These are phyloP conservation scores for Terana coerulea DNA, from an alignment of 768 basidiomycete species.

Conservation along the genomic window DNA sequence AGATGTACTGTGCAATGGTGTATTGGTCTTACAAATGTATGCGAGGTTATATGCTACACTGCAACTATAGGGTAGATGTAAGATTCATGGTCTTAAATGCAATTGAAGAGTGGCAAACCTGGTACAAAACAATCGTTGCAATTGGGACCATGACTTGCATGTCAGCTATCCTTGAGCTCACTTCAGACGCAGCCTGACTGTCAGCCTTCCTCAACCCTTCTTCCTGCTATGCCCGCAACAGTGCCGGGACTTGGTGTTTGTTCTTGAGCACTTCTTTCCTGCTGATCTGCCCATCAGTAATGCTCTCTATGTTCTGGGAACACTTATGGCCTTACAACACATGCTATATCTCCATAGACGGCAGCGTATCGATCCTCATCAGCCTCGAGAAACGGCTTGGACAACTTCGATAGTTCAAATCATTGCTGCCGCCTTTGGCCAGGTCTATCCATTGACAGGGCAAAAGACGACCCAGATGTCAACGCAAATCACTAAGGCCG, in stretches of 20 bases:
- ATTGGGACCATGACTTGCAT: too few relatives aligned
- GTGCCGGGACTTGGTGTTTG: neutral
- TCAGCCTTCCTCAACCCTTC: neutral
- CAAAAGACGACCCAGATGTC: neutral
- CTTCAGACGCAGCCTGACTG: too few relatives aligned
- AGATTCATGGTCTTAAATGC: too few relatives aligned
- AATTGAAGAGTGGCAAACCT: too few relatives aligned
- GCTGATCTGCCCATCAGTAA: neutral
- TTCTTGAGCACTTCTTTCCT: neutral
- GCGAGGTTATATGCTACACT: too few relatives aligned
- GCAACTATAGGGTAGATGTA: too few relatives aligned
- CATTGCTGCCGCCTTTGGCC: neutral
- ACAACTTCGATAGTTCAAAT: neutral
- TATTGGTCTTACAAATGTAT: too few relatives aligned
- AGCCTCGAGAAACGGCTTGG: conserved; percentile 2
- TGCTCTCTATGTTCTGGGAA: neutral
- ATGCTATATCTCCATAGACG: neutral
- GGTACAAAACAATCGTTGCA: too few relatives aligned
- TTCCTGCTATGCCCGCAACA: neutral
- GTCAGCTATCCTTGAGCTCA: neutral
- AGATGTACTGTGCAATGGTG: too few relatives aligned
- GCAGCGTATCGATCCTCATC: neutral
- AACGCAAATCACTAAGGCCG: neutral
- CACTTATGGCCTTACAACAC: neutral
- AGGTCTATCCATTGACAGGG: too few relatives aligned